Conservation (phyloP, 116 monocot species). For the Thalassia testudinum region DNA sequence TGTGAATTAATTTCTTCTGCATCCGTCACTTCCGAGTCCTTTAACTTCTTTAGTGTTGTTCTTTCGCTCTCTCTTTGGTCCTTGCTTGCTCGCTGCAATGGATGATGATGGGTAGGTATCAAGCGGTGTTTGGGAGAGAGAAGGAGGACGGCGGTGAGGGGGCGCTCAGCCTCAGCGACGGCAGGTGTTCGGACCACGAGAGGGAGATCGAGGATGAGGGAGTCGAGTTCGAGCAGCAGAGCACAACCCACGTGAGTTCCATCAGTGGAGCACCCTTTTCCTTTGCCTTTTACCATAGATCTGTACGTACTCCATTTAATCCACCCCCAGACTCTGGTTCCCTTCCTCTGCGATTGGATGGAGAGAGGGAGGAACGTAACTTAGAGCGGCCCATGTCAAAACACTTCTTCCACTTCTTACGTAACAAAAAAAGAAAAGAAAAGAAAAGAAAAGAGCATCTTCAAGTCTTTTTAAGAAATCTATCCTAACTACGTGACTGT, state of each 20-base stretch:
- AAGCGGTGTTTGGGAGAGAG: conserved; percentile 9
- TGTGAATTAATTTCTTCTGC: not conserved
- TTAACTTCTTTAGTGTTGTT: not conserved
- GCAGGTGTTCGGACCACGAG: not conserved
- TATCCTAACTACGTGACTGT: conserved; percentile 6
- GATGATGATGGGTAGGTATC: conserved; percentile 10
- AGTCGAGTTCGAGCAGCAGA: conserved; percentile 7
- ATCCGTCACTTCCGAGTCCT: not conserved
- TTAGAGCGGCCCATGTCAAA: too few species aligned
- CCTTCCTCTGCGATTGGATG: too few species aligned
- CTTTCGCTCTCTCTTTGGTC: not conserved
- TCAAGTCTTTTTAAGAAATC: not conserved
- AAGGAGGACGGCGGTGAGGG: conserved; percentile 1
- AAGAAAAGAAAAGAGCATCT: too few species aligned
- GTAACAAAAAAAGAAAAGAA: too few species aligned
- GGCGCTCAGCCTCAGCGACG: not conserved
- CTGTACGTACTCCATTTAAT: not conserved
- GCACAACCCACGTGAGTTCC: conserved; percentile 32
- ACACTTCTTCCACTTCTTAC: too few species aligned
- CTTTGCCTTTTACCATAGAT: not conserved
- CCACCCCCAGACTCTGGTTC: too few species aligned
- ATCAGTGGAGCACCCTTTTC: not conserved
- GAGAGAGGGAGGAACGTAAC: too few species aligned
- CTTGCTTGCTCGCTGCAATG: not conserved
- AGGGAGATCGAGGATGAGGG: conserved; percentile 11